Conservation (phyloP, 305 asterid species). For the Fraxinus latifolia region DNA sequence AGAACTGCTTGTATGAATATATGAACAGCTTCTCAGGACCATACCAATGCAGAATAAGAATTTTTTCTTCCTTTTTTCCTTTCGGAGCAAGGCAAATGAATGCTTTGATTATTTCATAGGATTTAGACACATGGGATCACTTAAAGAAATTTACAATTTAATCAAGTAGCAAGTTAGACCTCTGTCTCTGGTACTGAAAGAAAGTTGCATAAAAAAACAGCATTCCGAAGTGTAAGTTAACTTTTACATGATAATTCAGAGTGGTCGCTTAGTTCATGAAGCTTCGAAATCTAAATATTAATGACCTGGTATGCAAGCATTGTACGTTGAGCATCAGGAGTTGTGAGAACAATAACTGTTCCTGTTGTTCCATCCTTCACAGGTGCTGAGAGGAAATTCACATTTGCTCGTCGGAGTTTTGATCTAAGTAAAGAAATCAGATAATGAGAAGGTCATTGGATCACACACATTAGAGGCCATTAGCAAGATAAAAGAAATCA, state of each 20-base stretch:
- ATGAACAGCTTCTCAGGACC: neutral
- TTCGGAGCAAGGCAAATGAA: neutral
- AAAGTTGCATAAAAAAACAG: neutral
- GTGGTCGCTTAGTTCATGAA: neutral
- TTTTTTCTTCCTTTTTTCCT: neutral
- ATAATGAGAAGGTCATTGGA: conserved; percentile 3
- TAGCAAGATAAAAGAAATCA: neutral
- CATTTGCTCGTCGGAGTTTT: conserved; percentile 87
- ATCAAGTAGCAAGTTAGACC: neutral
- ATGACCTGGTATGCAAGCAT: conserved; percentile 92
- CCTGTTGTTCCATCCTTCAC: conserved; percentile 92
- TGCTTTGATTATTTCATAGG: neutral
- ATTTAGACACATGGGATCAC: neutral
- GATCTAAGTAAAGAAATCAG: conserved; percentile 44
- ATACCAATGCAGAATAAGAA: neutral
- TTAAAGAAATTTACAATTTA: neutral
- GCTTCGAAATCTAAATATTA: neutral
- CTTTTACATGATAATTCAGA: neutral
- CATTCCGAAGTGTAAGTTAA: neutral
- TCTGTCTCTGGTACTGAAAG: neutral
- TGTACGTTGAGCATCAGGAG: conserved; percentile 93
- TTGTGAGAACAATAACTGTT: conserved; percentile 89
- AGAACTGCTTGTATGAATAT: neutral
- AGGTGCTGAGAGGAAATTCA: conserved; percentile 77
- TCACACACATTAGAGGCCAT: neutral